Conservation (phyloP, 176 grass and related monocot species). For the Saccharum spontaneum region DNA sequence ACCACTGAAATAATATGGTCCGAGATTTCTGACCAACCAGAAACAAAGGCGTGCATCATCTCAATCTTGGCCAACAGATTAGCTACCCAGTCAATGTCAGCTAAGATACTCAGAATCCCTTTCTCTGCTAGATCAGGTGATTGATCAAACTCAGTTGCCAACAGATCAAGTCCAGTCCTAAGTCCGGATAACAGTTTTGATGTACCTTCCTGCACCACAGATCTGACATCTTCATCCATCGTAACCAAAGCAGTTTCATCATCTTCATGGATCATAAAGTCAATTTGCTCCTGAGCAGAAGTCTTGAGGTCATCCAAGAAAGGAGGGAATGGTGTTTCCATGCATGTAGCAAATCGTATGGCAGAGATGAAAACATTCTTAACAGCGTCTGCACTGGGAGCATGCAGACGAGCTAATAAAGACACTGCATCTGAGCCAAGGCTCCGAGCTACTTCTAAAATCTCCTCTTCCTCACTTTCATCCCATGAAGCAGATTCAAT, state of each 20-base stretch:
- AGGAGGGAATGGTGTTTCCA: slow-evolving; percentile 51
- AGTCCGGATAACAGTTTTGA: slow-evolving; percentile 54
- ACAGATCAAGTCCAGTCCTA: slow-evolving; percentile 45
- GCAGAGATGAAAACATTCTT: slow-evolving; percentile 89
- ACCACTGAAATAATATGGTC: slow-evolving; percentile 51
- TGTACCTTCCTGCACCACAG: slow-evolving; percentile 51
- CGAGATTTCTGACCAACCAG: slow-evolving; percentile 68
- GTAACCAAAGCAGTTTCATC: slow-evolving; percentile 67
- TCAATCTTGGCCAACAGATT: slow-evolving; percentile 70
- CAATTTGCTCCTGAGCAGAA: slow-evolving; percentile 94
- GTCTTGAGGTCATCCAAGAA: slow-evolving; percentile 81
- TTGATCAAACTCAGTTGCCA: slow-evolving; percentile 54
- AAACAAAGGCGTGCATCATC: slow-evolving; percentile 82
- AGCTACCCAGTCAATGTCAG: slow-evolving; percentile 78
- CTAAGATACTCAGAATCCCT: slow-evolving; percentile 59
- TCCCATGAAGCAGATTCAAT: slow-evolving; percentile 88
- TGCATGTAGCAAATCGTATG: slow-evolving; percentile 60
- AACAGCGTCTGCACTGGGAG: slow-evolving; percentile 47
- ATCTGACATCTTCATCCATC: slow-evolving; percentile 84
- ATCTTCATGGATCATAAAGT: slow-evolving; percentile 90
- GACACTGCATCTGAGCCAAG: slow-evolving; percentile 55
- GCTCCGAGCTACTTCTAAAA: slow-evolving; percentile 55
- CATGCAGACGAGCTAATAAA: slow-evolving; percentile 69
- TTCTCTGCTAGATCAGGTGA: slow-evolving; percentile 64
- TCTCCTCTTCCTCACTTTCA: slow-evolving; percentile 87